Evolutionary conservation across 2,329 filamentous ascomycete species (phyloP), one percentile per base, ranked within the genome.

Genomic region (Aspergillus chevalieri): DNA sequence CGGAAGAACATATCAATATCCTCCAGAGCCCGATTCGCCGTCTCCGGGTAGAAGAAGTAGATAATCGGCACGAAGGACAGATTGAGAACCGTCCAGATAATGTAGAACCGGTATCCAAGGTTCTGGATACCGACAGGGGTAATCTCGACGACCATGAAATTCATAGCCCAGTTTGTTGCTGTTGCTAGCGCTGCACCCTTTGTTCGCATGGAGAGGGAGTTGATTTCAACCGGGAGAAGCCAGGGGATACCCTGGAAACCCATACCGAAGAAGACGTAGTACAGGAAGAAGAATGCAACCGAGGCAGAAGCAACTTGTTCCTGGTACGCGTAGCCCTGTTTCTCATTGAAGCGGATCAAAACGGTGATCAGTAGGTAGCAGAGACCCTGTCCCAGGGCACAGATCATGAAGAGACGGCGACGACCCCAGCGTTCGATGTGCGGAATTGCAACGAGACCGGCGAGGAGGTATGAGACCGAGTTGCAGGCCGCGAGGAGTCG

Each of bases 311-410:
- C 73, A 1, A 74, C 60, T 43, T 74, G 72, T 44, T 75, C 73
- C 5, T 59, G 59, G 48, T 77, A 61, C 0, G 51, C 6, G 14
- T 57, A 58, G 14, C 28, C 55, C 1, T 51, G 43, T 34, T 57
- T 50, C 38, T 60, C 57, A 26, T 51, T 59, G 17, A 49, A 59
- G 9, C 54, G 42, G 10, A 75, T 65, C 0, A 72, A 64, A 15
- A 75, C 73, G 0, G 74, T 70, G 46, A 78, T 78, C 7, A 76
- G 58, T 15, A 74, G 65, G 65, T 74, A 78, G 56, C 75, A 80
- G 10, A 73, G 67, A 1, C 70, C 74, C 50, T 75, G 78, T 8
- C 73, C 77, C 6, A 67, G 64, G n/a, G 75, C 71, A 5, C 70
- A 74, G 15, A 59, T 59, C 66, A 78, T 76, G 74, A 78, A 75